Conservation (phyloP, 345 rosid genomes). For the Pugionium dolabratum region DNA sequence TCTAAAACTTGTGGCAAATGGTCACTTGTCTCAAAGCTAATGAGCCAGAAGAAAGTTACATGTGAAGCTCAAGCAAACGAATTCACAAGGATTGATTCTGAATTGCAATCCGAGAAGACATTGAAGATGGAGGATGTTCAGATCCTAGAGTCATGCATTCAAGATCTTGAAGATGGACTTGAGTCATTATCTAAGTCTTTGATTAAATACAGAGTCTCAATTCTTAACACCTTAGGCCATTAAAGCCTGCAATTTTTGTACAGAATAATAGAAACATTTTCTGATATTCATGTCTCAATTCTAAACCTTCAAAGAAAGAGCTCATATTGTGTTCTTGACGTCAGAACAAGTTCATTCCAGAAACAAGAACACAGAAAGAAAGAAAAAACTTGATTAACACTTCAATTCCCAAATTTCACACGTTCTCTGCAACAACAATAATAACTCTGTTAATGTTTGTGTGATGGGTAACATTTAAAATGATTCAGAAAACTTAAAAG, state of each 20-base stretch:
- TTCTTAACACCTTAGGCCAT: slow-evolving; percentile 45
- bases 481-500: slow-evolving; percentile 3
- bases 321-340: no score
- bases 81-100: slow-evolving; percentile 30
- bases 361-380: neutral
- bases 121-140: slow-evolving; percentile 30
- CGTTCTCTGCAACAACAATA: slow-evolving; percentile 11
- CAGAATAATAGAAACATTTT: neutral
- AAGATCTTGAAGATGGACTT: slow-evolving; percentile 43
- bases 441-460: slow-evolving; percentile 15
- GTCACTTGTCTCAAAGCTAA: slow-evolving; percentile 27
- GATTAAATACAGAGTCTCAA: slow-evolving; percentile 49
- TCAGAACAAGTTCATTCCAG: neutral
- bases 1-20: slow-evolving; percentile 18
- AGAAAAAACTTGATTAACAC: no score
- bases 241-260: slow-evolving; percentile 26
- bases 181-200: slow-evolving; percentile 38
- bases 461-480: slow-evolving; percentile 17
- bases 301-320: neutral
- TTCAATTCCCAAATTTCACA: slow-evolving; percentile 17
- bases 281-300: neutral
- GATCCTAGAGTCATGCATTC: slow-evolving; percentile 39
- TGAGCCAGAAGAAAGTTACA: slow-evolving; percentile 15
- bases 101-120: slow-evolving; percentile 18
- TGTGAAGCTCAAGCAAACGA: slow-evolving; percentile 9